Conservation (phyloP, 1,284 basidiomycete genomes). For the Polyporus tsugae region DNA sequence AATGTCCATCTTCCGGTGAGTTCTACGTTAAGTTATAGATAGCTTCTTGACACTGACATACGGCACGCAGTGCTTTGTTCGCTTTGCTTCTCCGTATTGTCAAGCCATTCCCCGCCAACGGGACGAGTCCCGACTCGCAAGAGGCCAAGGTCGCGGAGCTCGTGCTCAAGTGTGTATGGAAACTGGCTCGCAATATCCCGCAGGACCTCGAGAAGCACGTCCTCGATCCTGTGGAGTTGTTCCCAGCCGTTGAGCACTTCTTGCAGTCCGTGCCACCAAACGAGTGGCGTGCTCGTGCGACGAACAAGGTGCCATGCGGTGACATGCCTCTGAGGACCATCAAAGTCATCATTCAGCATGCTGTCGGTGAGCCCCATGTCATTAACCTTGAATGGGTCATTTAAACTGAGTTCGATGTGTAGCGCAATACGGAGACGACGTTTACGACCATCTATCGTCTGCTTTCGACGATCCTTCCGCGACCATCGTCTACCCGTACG, state of each 20-base stretch:
- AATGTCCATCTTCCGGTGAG: slow-evolving; percentile 92
- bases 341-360: slow-evolving; percentile 97
- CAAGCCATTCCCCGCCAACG: slow-evolving; percentile 81
- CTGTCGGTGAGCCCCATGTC: slow-evolving; percentile 77
- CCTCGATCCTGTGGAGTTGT: slow-evolving; percentile 88
- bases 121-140: slow-evolving; percentile 73
- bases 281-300: slow-evolving; percentile 93
- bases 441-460: slow-evolving; percentile 80
- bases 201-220: slow-evolving; percentile 86
- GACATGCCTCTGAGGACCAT: slow-evolving; percentile 98
- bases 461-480: slow-evolving; percentile 86
- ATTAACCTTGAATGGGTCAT: not conserved
- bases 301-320: slow-evolving; percentile 91
- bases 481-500: slow-evolving; percentile 85
- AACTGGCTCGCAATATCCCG: slow-evolving; percentile 93
- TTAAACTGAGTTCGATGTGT: slow-evolving; percentile 16
- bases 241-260: slow-evolving; percentile 96
- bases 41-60: slow-evolving; percentile 6
- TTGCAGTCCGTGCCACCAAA: slow-evolving; percentile 93
- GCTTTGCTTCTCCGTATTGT: slow-evolving; percentile 88
- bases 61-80: slow-evolving; percentile 70
- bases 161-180: slow-evolving; percentile 99
- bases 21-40: slow-evolving; percentile 22
- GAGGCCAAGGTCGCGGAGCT: slow-evolving; percentile 94
- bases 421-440: slow-evolving; percentile 84